Conservation (phyloP, 1,284 basidiomycete species). For the Cryptococcus jaspeensis region DNA sequence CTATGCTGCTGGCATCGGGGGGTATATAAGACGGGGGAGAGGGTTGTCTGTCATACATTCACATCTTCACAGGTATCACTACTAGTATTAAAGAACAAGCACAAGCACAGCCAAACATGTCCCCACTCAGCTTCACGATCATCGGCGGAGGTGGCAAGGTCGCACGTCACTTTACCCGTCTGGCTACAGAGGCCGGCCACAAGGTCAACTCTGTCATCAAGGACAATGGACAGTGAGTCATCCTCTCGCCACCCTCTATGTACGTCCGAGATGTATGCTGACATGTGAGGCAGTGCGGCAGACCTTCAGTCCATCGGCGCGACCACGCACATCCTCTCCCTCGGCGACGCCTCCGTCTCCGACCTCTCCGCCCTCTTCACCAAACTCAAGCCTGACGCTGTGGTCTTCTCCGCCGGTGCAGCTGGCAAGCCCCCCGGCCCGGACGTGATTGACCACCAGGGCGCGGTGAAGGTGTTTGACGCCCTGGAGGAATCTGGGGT, state of each 20-base stretch:
- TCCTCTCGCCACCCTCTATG: neutral
- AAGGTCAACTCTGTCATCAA: constrained; percentile 64
- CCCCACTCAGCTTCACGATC: constrained; percentile 32
- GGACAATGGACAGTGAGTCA: constrained; percentile 47
- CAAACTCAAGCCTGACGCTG: constrained; percentile 56
- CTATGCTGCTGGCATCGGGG: too few species aligned
- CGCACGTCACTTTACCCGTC: constrained; percentile 59
- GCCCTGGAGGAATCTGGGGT: constrained; percentile 61
- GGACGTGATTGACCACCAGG: constrained; percentile 67
- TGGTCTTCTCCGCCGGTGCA: constrained; percentile 68
- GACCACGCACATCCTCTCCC: constrained; percentile 60
- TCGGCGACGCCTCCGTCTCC: constrained; percentile 59
- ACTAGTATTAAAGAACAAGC: too few species aligned
- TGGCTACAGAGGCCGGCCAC: constrained; percentile 51
- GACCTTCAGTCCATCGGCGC: constrained; percentile 58
- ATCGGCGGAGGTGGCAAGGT: constrained; percentile 53
- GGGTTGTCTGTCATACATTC: too few species aligned
- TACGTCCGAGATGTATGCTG: neutral
- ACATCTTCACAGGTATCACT: too few species aligned
- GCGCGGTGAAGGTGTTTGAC: constrained; percentile 70
- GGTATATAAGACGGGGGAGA: too few species aligned
- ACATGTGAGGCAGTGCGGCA: constrained; percentile 25
- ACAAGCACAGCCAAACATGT: neutral
- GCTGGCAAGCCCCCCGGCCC: constrained; percentile 67
- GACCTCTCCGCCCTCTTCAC: constrained; percentile 59